Evolutionary conservation across 2,329 filamentous ascomycete genomes (phyloP).

Genomic region (Botryotinia calthae): DNA sequence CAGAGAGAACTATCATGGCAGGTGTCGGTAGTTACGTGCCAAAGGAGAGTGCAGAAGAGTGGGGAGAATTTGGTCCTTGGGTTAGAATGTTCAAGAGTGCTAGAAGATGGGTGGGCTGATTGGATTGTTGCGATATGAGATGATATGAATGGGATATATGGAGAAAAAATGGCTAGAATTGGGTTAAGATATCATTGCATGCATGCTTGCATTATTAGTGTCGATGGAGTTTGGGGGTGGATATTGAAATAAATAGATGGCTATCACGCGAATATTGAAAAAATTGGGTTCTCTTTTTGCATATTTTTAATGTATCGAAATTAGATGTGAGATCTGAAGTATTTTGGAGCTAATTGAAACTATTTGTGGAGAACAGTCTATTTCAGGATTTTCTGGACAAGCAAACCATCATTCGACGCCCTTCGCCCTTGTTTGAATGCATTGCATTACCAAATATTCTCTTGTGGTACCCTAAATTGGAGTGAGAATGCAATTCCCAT

Average conservation of each 20-base stretch:
- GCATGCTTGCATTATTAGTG: background rate
- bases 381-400: background rate
- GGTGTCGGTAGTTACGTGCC: conserved; percentile 67
- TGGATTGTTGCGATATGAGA: background rate
- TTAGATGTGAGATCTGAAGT: background rate
- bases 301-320: background rate
- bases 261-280: background rate
- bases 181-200: conserved; percentile 10
- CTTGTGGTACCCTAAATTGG: background rate
- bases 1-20: conserved; percentile 65
- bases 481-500: no score
- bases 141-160: conserved; percentile 7
- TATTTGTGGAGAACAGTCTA: background rate
- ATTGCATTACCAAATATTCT: background rate
- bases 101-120: conserved; percentile 59
- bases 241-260: background rate
- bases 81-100: conserved; percentile 69
- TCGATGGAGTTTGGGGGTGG: conserved; percentile 8
- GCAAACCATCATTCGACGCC: background rate
- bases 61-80: conserved; percentile 72
- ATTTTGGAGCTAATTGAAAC: background rate
- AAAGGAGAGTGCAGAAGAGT: conserved; percentile 52
- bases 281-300: background rate
- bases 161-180: conserved; percentile 4
- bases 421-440: background rate